Evolutionary conservation across 2,329 filamentous ascomycete species (phyloP), one percentile per base, ranked within the genome.

Genomic region (Colletotrichum nymphaeae): DNA sequence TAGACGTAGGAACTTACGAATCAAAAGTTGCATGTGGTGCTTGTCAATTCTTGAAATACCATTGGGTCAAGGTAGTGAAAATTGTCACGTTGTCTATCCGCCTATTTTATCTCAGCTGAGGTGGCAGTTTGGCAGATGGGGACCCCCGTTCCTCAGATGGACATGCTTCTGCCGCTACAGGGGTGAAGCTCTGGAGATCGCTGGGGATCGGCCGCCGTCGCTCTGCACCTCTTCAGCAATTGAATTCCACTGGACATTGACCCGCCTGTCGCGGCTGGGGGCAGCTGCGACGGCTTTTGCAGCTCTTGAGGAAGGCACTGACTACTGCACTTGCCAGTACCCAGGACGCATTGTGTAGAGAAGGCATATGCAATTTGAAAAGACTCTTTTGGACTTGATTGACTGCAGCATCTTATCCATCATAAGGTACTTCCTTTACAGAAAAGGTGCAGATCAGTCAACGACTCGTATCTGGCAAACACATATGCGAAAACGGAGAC

Each of bases 101-200:
- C 37, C 32, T 35, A 58, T 65, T 59, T 55, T 59, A 56, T 56
- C 26, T 16, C 22, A 56, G n/a, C 49, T 26, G 42, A 58, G 14
- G 6, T 58, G 60, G 24, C 37, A 19, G 16, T 19, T 19, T 42
- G 14, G 37, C 37, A 32, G 60, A 62, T 56, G 60, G 67, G 35
- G 67, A 49, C 46, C 28, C 55, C 32, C 26, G 28, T 70, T 58
- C 55, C 62, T 73, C 52, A 66, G 62, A 62, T 66, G 46, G 60
- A 37, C 60, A 55, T 66, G 67, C 56, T 71, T 56, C 60, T 62
- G 53, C 49, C 32, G 59, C 46, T 73, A 62, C 71, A 73, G 67
- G 71, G 71, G 67, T 73, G 56, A 73, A 71, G 67, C 71, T 73
- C 62, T 71, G 62, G 56, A 65, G 67, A 73, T 71, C 49, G 55